Conservation (phyloP, 129 eudicot genomes). For the Silybum marianum region DNA sequence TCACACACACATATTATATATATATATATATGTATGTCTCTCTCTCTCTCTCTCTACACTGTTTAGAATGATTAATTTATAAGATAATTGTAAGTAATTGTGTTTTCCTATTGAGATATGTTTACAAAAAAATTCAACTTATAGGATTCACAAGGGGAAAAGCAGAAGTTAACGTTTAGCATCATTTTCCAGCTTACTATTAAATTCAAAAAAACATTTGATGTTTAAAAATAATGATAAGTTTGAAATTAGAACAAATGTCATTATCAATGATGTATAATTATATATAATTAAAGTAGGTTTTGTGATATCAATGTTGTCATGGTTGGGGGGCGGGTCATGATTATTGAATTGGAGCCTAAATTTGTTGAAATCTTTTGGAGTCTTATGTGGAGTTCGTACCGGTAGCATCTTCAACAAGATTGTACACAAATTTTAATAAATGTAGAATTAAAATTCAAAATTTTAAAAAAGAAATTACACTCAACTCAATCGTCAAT, state of each 20-base stretch:
- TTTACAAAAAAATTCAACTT: neutral
- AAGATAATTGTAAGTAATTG: neutral
- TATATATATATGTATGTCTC: too few species aligned
- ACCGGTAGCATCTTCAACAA: neutral
- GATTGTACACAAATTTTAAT: too few species aligned
- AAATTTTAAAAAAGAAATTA: too few species aligned
- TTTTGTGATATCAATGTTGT: constrained; percentile 15
- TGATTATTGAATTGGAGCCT: constrained; percentile 16
- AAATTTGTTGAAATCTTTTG: constrained; percentile 3
- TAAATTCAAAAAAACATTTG: neutral
- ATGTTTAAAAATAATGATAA: neutral
- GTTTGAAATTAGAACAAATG: constrained; percentile 22
- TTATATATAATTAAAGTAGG: neutral
- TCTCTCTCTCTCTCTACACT: neutral
- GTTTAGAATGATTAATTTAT: neutral
- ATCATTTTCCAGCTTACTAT: constrained; percentile 31
- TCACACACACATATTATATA: too few species aligned
- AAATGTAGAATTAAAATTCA: too few species aligned
- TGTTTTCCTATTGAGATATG: neutral
- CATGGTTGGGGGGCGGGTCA: constrained; percentile 28
- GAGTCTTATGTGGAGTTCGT: neutral
- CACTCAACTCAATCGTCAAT: too few species aligned
- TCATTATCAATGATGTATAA: constrained; percentile 10
- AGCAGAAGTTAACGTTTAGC: neutral
- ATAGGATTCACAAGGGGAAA: neutral